These are phyloP conservation scores for Acacia crassicarpa DNA, from an alignment of 306 rosid species.

Conservation along the genomic window DNA sequence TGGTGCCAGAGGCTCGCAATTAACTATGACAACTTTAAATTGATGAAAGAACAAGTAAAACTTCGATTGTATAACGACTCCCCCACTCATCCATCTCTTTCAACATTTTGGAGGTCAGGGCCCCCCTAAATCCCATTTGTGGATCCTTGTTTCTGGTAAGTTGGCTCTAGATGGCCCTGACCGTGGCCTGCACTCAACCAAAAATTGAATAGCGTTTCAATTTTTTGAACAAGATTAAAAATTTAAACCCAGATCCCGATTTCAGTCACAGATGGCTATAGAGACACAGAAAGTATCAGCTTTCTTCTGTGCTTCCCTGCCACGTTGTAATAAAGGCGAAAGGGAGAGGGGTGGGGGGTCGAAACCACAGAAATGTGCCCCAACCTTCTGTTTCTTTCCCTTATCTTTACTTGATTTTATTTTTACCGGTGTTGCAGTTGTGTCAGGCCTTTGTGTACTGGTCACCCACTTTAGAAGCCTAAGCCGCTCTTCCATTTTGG, in stretches of 20 bases:
- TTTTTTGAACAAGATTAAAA: background rate
- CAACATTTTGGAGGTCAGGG: constrained; percentile 38
- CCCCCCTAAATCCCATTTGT: constrained; percentile 9
- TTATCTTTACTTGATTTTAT: constrained; percentile 39
- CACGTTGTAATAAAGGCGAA: constrained; percentile 50
- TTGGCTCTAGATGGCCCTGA: constrained; percentile 10
- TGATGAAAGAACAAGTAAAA: constrained; percentile 32
- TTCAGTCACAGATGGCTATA: constrained; percentile 34
- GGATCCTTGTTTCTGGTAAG: constrained; percentile 24
- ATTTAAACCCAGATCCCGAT: constrained; percentile 44
- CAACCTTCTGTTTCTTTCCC: constrained; percentile 23
- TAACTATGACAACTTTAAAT: constrained; percentile 25
- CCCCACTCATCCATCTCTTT: constrained; percentile 50
- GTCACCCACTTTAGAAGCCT: constrained; percentile 48
- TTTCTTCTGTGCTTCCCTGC: constrained; percentile 49
- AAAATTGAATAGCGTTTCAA: constrained; percentile 22
- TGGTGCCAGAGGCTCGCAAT: constrained; percentile 3
- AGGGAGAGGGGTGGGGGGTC: constrained; percentile 37
- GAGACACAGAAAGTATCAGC: constrained; percentile 44
- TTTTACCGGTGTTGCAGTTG: constrained; percentile 37
- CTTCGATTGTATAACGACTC: constrained; percentile 26
- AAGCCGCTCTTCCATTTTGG: constrained; percentile 16
- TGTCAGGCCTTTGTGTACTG: constrained; percentile 45
- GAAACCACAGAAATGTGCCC: constrained; percentile 36
- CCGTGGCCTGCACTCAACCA: background rate